These are phyloP conservation scores for Boehmeria nivea DNA, from an alignment of 306 rosid species.

Conservation along the genomic window DNA sequence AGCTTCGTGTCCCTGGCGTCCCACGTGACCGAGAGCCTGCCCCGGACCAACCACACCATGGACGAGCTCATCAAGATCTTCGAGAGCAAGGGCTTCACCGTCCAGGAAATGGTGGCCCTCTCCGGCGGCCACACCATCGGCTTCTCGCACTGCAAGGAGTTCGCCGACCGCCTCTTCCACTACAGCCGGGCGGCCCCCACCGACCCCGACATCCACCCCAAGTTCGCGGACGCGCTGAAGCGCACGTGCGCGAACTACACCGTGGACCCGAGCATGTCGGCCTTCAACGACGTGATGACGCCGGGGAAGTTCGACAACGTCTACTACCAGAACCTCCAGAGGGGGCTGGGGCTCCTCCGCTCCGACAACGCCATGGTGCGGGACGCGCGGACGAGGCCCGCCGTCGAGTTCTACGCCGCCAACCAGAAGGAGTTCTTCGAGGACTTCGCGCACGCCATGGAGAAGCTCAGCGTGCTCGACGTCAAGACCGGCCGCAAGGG, in stretches of 20 bases:
- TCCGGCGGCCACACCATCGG: constrained; percentile 50
- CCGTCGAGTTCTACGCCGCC: constrained; percentile 33
- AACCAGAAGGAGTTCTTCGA: constrained; percentile 34
- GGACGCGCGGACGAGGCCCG: constrained; percentile 37
- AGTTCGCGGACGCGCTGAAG: constrained; percentile 36
- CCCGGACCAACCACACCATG: constrained; percentile 23
- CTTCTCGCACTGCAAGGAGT: constrained; percentile 49
- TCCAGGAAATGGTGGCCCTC: constrained; percentile 46
- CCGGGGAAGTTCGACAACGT: constrained; percentile 49
- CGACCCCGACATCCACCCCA: constrained; percentile 45
- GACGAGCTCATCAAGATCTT: constrained; percentile 30
- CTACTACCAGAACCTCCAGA: constrained; percentile 38
- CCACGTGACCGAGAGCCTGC: constrained; percentile 29
- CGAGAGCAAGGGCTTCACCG: constrained; percentile 28
- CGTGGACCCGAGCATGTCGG: constrained; percentile 30
- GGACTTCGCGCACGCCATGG: constrained; percentile 40
- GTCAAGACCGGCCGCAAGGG: constrained; percentile 40
- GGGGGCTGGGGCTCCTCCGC: constrained; percentile 35
- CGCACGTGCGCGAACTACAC: constrained; percentile 34
- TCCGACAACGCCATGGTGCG: constrained; percentile 32
- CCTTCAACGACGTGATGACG: constrained; percentile 46
- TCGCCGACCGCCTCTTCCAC: constrained; percentile 31
- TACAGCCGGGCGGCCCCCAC: constrained; percentile 23
- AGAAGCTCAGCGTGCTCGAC: constrained; percentile 34
- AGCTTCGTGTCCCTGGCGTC: constrained; percentile 28